Base-by-base conservation (phyloP, 169 alveolate species). In the Eimeria praecox region DNA sequence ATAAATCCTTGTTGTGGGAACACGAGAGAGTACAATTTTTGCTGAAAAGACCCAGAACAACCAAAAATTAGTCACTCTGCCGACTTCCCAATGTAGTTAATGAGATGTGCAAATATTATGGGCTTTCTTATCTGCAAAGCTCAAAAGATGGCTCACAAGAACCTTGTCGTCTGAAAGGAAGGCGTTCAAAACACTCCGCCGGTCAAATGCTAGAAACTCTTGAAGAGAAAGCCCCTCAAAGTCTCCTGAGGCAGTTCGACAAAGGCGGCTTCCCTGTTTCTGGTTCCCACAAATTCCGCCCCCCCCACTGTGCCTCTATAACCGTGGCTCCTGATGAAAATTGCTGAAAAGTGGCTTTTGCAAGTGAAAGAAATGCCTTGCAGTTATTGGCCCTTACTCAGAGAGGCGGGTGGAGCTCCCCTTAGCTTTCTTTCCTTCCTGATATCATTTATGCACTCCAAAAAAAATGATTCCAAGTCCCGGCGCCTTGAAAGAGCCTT, bases 181-280 rank as follows among this genome's bases (percentile, higher is more conserved):
- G 78, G 78, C 78, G 59, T 33, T 85, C 62, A 85, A 66, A 35
- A 85, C 80, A 22, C 10, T 85, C 38, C 92, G 92, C 80, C 92
- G 92, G 54, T 85, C 92, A 85, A 56, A 85, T 8, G 92, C 92
- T 46, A 85, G 44, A 40, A 85, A 85, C 77, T 85, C 80, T n/a
- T 85, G 80, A n/a, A 85, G 80, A 10, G 92, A 59, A 85, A 85
- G 92, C 59, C 44, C 20, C 42, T 38, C 92, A 27, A 85, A 38
- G 16, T 59, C 92, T 33, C 78, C 92, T 85, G 78, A 33, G 38
- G 49, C 92, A 85, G 30, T 8, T 10, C 1, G 10, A 24, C 90
- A 82, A 2, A 24, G 66, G 33, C 46, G 78, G 22, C 46, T 1
- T 46, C 33, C 46, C 40, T 49, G 52, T 1, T 49, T 9, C 90